Evolutionary conservation across 2,329 filamentous ascomycete genomes (phyloP), one percentile per base, ranked within the genome.

Genomic region (Pseudopithomyces chartarum): DNA sequence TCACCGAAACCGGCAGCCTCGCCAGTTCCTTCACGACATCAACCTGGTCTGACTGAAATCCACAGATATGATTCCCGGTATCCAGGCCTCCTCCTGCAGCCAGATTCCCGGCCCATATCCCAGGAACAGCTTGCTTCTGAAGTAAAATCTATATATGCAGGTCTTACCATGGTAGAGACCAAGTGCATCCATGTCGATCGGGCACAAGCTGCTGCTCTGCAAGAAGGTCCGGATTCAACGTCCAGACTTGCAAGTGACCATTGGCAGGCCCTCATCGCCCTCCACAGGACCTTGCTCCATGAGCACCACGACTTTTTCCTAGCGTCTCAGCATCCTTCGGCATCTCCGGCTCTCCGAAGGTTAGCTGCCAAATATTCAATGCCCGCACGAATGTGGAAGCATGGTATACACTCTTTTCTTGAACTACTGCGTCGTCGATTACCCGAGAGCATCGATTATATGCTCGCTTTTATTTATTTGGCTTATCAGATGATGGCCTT

Each of bases 311-410:
- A 82, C 55, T 82, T 82, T 54, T 93, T 97, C 56, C 79, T 97
- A 1, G 93, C 93, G 0, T 90, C 87, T 0, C 92, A 97, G 63
- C 92, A 98, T 68, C 93, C 92, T 0, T 57, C 50, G 0, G 91
- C 92, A 0, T 90, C 84, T 22, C 81, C 82, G 0, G 85, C 88
- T 0, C 73, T 98, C 0, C 82, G 85, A 2, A 80, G 85, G 0
- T 75, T 97, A 0, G 89, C 92, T 0, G 83, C 84, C 0, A 95
- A 95, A 59, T 97, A 97, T 64, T 87, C 87, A 0, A 97, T 98
- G 91, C 93, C 94, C 0, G 92, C 91, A 0, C 81, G 94, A 0
- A 95, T 98, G 90, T 98, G 95, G 95, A 84, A 91, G 0, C 91
- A 96, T 65, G 94, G 91, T 0, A 97, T 98, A 3, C 92, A 96